Evolutionary conservation across 2,329 filamentous ascomycete species (phyloP).

Genomic region (Sporothrix dimorphospora): DNA sequence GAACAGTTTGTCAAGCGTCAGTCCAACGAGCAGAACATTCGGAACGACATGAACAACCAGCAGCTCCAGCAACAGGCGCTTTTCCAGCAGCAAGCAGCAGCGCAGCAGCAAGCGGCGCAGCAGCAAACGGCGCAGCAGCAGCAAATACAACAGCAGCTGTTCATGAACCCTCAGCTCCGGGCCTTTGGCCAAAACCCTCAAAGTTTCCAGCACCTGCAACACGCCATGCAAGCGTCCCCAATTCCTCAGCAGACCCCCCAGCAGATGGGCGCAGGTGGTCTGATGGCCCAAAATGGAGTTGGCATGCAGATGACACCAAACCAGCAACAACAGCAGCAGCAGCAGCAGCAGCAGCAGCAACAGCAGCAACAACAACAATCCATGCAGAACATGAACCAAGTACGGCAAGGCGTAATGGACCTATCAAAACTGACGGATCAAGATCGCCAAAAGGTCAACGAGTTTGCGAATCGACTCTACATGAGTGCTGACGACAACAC

Average conservation of each 20-base stretch:
- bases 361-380: slow-evolving; percentile 40
- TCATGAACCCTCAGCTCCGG: slow-evolving; percentile 45
- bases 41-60: slow-evolving; percentile 52
- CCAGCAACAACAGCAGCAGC: slow-evolving; percentile 41
- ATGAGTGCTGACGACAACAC: slow-evolving; percentile 48
- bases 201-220: slow-evolving; percentile 62
- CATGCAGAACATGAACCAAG: slow-evolving; percentile 44
- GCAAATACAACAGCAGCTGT: slow-evolving; percentile 47
- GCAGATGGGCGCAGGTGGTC: slow-evolving; percentile 49
- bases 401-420: slow-evolving; percentile 41
- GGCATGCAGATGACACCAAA: slow-evolving; percentile 49
- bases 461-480: slow-evolving; percentile 49
- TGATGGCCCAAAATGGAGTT: slow-evolving; percentile 30
- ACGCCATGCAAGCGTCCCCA: slow-evolving; percentile 59
- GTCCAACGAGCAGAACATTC: slow-evolving; percentile 53
- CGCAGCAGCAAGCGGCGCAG: slow-evolving; percentile 40
- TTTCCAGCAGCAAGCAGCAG: slow-evolving; percentile 38
- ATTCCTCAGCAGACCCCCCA: slow-evolving; percentile 52
- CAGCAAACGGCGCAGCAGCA: slow-evolving; percentile 38
- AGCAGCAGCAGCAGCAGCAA: slow-evolving; percentile 31
- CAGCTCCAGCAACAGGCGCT: slow-evolving; percentile 42
- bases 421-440: slow-evolving; percentile 47
- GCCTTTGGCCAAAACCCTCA: slow-evolving; percentile 47
- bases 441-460: slow-evolving; percentile 51
- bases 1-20: slow-evolving; percentile 58